Base-by-base conservation (phyloP, 2,329 filamentous ascomycete species). In the Fusarium sublunatum region DNA sequence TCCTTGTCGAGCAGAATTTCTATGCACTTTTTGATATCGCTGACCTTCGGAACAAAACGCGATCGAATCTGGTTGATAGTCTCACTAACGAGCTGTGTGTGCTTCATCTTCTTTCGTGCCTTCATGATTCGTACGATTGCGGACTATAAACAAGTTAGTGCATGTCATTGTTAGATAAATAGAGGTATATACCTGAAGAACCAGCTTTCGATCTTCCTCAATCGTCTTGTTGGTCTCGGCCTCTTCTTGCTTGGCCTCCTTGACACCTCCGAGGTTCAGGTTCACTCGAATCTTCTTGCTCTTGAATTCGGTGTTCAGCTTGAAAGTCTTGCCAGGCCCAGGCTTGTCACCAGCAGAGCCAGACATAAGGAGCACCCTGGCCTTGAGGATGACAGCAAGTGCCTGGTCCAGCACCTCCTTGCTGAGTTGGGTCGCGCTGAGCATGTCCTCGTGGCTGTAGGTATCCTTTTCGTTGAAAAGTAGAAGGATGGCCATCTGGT, bases 91-190 rank as follows among this genome's bases (percentile, higher is more conserved):
- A 99, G 88, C 74, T 95, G 91, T 61, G 90, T 88, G 79, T 99
- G 94, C 86, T 97, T 98, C 92, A 98, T 96, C 81, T 90, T 92
- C 88, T 99, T 98, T 60, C 95, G 90, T 4, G 94, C 96, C 83
- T 99, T 99, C 95, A 99, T 99, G 81, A 99, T 97, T 73, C 95
- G 92, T 54, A 99, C 95, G 76, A 99, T 98, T 24, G 94, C 93
- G 62, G 95, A 98, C 94, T 99, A 53, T 28, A 38, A 42, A 10
- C 28, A 7, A 31, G 64, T 78, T 70, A 76, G 73, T 31, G 45
- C 46, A 24, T 26, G 24, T 8, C 13, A 15, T 4, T 40, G 11
- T 15, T 12, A 13, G 25, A 31, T n/a, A 9, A 35, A 39, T 6
- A 31, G 50, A 7, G 13, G 9, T n/a, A 53, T 89, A 77, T 85